These are phyloP conservation scores for Talaromyces ruber DNA, from an alignment of 495 filamentous ascomycete genomes.

Conservation along the genomic window DNA sequence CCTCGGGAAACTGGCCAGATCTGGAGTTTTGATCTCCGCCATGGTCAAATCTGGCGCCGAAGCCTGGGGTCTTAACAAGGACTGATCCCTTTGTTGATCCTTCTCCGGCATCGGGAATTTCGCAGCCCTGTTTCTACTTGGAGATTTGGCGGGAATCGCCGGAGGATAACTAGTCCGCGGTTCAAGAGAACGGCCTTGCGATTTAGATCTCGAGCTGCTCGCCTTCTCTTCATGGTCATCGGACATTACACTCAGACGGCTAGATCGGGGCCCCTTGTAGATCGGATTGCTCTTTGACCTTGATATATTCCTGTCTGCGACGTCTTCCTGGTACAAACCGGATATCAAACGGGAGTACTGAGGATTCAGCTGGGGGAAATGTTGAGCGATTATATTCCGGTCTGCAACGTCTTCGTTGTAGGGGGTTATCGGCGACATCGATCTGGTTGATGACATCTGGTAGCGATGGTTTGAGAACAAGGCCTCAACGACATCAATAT, in stretches of 20 bases:
- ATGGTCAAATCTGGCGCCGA: not conserved
- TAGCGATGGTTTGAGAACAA: conserved; percentile 22
- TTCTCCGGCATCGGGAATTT: not conserved
- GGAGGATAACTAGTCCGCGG: conserved; percentile 2
- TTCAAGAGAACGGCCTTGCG: not conserved
- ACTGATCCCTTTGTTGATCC: not conserved
- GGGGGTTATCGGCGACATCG: conserved; percentile 24
- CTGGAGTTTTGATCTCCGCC: not conserved
- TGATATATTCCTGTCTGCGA: conserved; percentile 34
- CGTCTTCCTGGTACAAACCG: conserved; percentile 34
- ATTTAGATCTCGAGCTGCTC: not conserved
- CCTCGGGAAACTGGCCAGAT: conserved; percentile 6
- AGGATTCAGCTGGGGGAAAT: not conserved
- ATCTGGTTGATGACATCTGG: conserved; percentile 14
- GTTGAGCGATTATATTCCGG: conserved; percentile 29
- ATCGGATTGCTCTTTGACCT: conserved; percentile 13
- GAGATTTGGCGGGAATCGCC: not conserved
- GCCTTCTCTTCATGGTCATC: not conserved
- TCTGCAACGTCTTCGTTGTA: conserved; percentile 43
- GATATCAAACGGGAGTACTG: conserved; percentile 22
- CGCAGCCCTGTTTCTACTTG: not conserved
- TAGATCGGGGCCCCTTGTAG: not conserved
- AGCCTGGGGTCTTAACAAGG: conserved; percentile 2
- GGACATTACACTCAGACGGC: not conserved
- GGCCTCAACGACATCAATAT: conserved; percentile 37